Conservation (phyloP, 306 rosid genomes). For the Dryas alaskensis region DNA sequence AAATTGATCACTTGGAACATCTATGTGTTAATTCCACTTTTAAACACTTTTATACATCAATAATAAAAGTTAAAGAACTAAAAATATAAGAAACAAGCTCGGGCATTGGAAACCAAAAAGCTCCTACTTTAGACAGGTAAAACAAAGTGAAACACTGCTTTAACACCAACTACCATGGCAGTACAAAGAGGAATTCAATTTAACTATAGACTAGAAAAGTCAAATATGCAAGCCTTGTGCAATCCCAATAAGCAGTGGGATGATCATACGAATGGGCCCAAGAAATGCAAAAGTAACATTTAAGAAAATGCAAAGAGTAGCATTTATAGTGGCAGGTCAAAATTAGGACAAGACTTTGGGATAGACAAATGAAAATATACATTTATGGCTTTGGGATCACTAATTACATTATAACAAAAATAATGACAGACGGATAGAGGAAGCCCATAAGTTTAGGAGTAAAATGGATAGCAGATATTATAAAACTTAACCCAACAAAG, state of each 20-base stretch:
- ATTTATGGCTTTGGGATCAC: background rate
- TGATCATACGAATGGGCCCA: background rate
- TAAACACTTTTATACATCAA: background rate
- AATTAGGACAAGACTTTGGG: background rate
- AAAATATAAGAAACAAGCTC: background rate
- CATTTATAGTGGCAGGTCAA: background rate
- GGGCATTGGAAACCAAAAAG: conserved; percentile 1
- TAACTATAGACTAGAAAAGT: background rate
- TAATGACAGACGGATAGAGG: background rate
- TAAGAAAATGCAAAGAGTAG: background rate
- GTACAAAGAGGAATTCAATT: background rate
- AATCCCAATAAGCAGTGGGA: background rate
- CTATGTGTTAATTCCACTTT: background rate
- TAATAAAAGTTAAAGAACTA: background rate
- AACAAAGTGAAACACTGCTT: background rate
- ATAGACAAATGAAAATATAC: background rate
- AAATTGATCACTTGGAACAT: background rate
- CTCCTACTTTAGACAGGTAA: background rate
- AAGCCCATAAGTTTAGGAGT: background rate
- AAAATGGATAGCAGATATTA: background rate
- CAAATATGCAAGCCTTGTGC: background rate
- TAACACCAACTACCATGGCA: background rate
- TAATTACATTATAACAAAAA: background rate
- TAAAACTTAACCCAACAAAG: conserved; percentile 7
- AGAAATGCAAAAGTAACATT: background rate